Percentiles rank a stretch among this genome's conserved stretches.
phyloP scores from a whole-genome alignment of 2,329 filamentous ascomycete genomes.

The Gyromitra esculenta region DNA sequence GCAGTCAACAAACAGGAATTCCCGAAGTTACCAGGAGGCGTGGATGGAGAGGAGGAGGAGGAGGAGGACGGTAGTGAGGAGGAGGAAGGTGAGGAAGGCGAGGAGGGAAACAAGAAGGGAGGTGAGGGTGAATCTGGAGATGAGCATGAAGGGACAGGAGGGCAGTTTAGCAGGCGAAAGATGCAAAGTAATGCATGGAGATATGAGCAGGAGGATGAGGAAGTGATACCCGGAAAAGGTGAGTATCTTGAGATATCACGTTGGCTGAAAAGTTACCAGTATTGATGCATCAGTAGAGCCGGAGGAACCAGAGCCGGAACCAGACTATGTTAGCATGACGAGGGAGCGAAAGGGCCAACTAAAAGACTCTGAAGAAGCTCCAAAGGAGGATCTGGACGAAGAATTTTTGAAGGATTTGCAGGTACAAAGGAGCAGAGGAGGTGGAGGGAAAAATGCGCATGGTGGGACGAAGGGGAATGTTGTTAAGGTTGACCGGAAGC shows the following conservation, averaged over 20 bases:
- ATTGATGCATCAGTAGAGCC: constrained; percentile 43
- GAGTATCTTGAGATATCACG: constrained; percentile 39
- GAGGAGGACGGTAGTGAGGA: constrained; percentile 50
- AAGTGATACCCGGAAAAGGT: constrained; percentile 65
- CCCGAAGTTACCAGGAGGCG: constrained; percentile 46
- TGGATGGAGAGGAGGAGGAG: constrained; percentile 50
- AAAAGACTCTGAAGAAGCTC: constrained; percentile 47
- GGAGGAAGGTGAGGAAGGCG: constrained; percentile 44
- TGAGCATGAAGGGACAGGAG: constrained; percentile 44
- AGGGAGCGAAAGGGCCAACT: constrained; percentile 44
- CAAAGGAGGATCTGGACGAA: constrained; percentile 40
- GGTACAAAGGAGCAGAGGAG: constrained; percentile 40
- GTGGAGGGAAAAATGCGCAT: constrained; percentile 42
- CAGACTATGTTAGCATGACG: constrained; percentile 57
- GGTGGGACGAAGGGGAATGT: constrained; percentile 53
- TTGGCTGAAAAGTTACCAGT: not conserved
- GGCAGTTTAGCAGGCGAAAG: constrained; percentile 53
- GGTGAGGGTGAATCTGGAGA: constrained; percentile 39
- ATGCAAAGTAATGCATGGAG: constrained; percentile 66
- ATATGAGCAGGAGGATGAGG: constrained; percentile 69
- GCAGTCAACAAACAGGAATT: constrained; percentile 52
- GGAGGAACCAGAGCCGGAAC: constrained; percentile 56
- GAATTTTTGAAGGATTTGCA: constrained; percentile 50
- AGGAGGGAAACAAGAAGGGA: constrained; percentile 40
- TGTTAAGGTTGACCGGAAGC: constrained; percentile 55